Evolutionary conservation across 768 basidiomycete species (phyloP), one percentile per base, ranked within the genome.

Genomic region (Austroboletus eburneus): DNA sequence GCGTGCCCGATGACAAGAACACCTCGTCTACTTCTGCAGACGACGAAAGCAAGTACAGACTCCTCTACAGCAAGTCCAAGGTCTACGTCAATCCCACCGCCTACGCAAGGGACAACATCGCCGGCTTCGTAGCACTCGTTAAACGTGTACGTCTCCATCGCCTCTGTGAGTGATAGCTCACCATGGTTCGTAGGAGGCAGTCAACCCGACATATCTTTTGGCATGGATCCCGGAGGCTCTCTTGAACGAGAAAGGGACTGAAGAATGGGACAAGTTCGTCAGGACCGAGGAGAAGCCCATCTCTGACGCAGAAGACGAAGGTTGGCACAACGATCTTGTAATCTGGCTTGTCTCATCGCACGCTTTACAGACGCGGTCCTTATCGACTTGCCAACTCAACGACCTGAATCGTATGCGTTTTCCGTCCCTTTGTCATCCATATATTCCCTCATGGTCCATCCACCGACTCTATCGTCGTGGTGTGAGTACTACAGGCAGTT

Each of bases 61-160:
- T 97, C 39, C 64, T 97, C 13, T 96, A 91, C 57, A 86, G 83
- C 66, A 96, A 95, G 64, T 90, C 87, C 34, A 94, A 93, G 65
- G 95, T 97, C 37, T 93, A 95, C 62, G 83, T 99, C 36, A 91
- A 97, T 56, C 96, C 96, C 0, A 95, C 93, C 3, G 82, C 87
- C 3, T 94, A 92, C 64, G 76, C 87, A 2, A 77, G 87, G 58
- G 96, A 98, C 67, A 95, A 97, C 65, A 89, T 97, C 29, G 82
- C 91, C 3, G 96, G 96, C 1, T 98, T 95, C 63, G 83, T 93
- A 7, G 84, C 87, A 14, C 75, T 99, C 47, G 93, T 98, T 17
- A 91, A 92, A 72, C 79, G 86, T 58, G 91, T 91, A 55, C 44
- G 84, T 72, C 5, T 45, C 44, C 52, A 43, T 46, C 42, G 9